phyloP scores from a whole-genome alignment of 1,284 basidiomycete genomes.

The Abortiporus biennis region DNA sequence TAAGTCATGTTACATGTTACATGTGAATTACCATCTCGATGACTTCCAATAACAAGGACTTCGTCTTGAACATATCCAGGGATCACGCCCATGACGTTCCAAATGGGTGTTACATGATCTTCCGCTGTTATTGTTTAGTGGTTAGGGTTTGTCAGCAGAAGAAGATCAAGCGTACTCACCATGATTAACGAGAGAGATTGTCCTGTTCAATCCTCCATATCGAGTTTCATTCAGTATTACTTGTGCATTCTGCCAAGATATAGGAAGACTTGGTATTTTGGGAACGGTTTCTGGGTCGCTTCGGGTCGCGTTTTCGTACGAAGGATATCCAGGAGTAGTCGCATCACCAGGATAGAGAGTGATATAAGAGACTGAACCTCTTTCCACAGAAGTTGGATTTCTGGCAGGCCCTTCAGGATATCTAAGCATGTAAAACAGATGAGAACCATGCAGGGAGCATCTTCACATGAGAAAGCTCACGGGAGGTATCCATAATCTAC shows the following conservation, averaged over 20 bases:
- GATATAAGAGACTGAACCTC: slow-evolving; percentile 82
- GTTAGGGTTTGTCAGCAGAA: no score
- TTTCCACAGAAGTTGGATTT: slow-evolving; percentile 77
- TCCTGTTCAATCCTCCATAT: slow-evolving; percentile 32
- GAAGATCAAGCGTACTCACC: not conserved
- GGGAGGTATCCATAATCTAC: slow-evolving; percentile 67
- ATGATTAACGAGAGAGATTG: slow-evolving; percentile 35
- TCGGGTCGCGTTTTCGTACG: slow-evolving; percentile 80
- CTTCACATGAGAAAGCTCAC: slow-evolving; percentile 2
- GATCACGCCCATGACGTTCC: slow-evolving; percentile 88
- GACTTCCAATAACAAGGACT: slow-evolving; percentile 81
- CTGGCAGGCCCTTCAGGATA: slow-evolving; percentile 86
- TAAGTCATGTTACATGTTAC: no score
- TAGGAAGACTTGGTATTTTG: slow-evolving; percentile 75
- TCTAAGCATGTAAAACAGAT: slow-evolving; percentile 2
- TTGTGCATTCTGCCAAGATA: slow-evolving; percentile 68
- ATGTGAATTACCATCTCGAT: slow-evolving; percentile 82
- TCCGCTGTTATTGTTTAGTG: slow-evolving; percentile 59
- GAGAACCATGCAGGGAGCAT: slow-evolving; percentile 5
- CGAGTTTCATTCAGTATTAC: slow-evolving; percentile 56
- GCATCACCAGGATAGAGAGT: slow-evolving; percentile 83
- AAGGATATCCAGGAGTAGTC: slow-evolving; percentile 83
- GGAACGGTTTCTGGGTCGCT: slow-evolving; percentile 68
- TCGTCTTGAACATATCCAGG: slow-evolving; percentile 87
- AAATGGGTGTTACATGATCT: slow-evolving; percentile 74